Conservation (phyloP, 352 stramenopile species). For the Phytopythium sindhum region DNA sequence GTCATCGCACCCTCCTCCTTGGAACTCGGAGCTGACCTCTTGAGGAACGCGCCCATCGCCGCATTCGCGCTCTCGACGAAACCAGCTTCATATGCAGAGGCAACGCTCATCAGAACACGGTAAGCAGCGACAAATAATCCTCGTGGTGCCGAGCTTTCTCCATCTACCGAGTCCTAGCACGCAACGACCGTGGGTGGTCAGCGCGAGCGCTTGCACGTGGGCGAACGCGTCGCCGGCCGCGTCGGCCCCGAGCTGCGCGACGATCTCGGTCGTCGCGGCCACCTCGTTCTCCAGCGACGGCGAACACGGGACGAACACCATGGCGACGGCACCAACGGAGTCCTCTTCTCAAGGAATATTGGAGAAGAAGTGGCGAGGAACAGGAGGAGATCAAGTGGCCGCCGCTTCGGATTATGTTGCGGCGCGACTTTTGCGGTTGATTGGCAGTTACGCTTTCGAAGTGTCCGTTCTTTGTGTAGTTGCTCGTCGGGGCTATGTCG, state of each 20-base stretch:
- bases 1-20: slow-evolving; percentile 35
- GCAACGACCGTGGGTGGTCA: slow-evolving; percentile 60
- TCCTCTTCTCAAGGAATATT: background rate
- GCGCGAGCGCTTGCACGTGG: slow-evolving; percentile 22
- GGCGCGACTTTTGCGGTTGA: background rate
- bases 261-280: slow-evolving; percentile 21
- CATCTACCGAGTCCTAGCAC: slow-evolving; percentile 66
- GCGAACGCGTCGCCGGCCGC: slow-evolving; percentile 20
- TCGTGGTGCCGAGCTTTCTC: background rate
- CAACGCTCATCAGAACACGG: slow-evolving; percentile 2
- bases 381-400: background rate
- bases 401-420: background rate
- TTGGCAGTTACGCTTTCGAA: background rate
- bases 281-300: slow-evolving; percentile 18
- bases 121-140: background rate
- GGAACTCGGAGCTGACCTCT: slow-evolving; percentile 13
- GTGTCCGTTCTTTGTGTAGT: background rate
- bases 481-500: background rate
- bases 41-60: slow-evolving; percentile 46
- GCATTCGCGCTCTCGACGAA: slow-evolving; percentile 55
- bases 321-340: background rate
- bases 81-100: slow-evolving; percentile 32
- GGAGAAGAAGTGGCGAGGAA: background rate
- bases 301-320: slow-evolving; percentile 32
- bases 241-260: slow-evolving; percentile 15